A percentile compares a stretch with the other conserved stretches of the same genome.
These are phyloP conservation scores for Lanmaoa pseudosensibilis DNA, from an alignment of 768 basidiomycete genomes.

Conservation along the genomic window DNA sequence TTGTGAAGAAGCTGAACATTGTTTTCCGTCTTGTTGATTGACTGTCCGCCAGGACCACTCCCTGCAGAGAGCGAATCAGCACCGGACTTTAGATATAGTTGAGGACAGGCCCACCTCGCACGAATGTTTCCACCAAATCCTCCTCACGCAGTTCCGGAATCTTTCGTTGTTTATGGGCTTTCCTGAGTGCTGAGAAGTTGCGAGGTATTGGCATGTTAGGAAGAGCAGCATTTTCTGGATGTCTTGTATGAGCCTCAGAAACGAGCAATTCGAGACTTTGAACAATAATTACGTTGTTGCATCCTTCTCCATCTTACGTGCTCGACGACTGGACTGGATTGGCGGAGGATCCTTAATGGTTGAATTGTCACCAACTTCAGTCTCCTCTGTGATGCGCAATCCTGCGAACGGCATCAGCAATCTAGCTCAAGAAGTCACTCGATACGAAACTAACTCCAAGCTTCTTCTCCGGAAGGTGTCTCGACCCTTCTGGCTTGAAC, in stretches of 20 bases:
- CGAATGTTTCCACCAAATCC: slow-evolving; percentile 86
- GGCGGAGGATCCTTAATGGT: slow-evolving; percentile 63
- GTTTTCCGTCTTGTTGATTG: slow-evolving; percentile 92
- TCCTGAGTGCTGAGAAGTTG: slow-evolving; percentile 72
- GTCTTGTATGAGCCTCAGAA: slow-evolving; percentile 29
- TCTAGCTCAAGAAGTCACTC: neutral
- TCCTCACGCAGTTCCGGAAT: slow-evolving; percentile 71
- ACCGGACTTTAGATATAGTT: neutral
- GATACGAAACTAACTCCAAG: slow-evolving; percentile 52
- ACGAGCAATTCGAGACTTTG: slow-evolving; percentile 30
- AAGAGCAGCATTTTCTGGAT: slow-evolving; percentile 34
- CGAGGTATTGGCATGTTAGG: slow-evolving; percentile 31
- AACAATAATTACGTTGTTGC: slow-evolving; percentile 26
- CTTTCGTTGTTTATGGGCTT: slow-evolving; percentile 59
- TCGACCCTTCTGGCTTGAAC: slow-evolving; percentile 70
- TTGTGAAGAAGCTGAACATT: slow-evolving; percentile 88
- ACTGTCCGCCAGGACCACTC: slow-evolving; percentile 94
- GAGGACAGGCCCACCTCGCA: slow-evolving; percentile 60
- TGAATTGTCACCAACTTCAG: slow-evolving; percentile 85
- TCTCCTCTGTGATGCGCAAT: slow-evolving; percentile 72
- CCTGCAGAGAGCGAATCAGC: slow-evolving; percentile 44
- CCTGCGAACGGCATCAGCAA: slow-evolving; percentile 40
- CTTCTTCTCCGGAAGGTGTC: slow-evolving; percentile 38
- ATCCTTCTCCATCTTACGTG: slow-evolving; percentile 44
- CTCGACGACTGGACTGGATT: slow-evolving; percentile 47